These are phyloP conservation scores for Pyrenophora seminiperda DNA, from an alignment of 2,329 filamentous ascomycete species.

Conservation along the genomic window DNA sequence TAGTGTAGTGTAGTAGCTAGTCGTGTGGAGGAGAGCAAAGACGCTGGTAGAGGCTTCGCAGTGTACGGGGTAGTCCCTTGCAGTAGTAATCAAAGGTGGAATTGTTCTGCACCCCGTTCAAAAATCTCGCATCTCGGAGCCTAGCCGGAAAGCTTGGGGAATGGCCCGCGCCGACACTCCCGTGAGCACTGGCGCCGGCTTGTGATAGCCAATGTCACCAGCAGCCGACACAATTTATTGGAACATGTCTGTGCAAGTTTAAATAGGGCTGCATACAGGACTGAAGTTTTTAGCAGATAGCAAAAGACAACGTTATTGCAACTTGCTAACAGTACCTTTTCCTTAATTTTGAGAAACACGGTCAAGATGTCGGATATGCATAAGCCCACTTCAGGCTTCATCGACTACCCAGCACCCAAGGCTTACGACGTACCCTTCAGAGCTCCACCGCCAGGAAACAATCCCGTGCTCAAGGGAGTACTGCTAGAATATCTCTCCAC, in stretches of 20 bases:
- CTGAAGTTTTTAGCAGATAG: too few species aligned
- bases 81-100: neutral
- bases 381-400: constrained; percentile 28
- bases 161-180: neutral
- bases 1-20: constrained; percentile 7
- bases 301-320: neutral
- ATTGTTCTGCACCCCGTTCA: neutral
- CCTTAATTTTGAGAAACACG: neutral
- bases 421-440: constrained; percentile 42
- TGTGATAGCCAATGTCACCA: too few species aligned
- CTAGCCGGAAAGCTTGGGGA: constrained; percentile 2
- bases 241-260: neutral
- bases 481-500: constrained; percentile 66
- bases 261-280: too few species aligned
- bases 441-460: constrained; percentile 53
- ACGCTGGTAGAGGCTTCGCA: constrained; percentile 3
- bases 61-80: neutral
- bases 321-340: neutral
- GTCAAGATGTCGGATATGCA: constrained; percentile 31
- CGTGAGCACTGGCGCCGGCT: too few species aligned
- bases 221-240: too few species aligned
- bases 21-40: constrained; percentile 5
- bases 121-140: neutral
- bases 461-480: constrained; percentile 72
- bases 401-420: constrained; percentile 45